Conservation (phyloP, 331 rosid genomes). For the Acacia concinna region DNA sequence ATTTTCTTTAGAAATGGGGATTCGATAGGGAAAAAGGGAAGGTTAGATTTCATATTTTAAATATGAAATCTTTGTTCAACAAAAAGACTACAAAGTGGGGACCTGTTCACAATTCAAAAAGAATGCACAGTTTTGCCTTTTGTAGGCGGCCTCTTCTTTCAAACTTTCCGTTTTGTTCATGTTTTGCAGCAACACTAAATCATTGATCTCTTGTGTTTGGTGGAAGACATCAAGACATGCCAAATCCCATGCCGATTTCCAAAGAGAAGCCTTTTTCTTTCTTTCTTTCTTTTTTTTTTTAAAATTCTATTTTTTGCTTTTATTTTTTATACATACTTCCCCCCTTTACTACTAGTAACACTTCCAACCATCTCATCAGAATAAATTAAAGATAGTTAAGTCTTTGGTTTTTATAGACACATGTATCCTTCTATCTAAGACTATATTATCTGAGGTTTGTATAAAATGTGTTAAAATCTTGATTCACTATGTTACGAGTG, state of each 20-base stretch:
- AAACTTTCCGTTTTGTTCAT: slow-evolving; percentile 20
- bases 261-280: neutral
- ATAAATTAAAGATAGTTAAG: neutral
- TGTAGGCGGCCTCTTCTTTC: slow-evolving; percentile 35
- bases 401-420: too few species aligned
- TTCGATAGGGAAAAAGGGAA: slow-evolving; percentile 5
- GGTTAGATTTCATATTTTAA: slow-evolving; percentile 14
- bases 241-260: slow-evolving; percentile 13
- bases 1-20: slow-evolving; percentile 12
- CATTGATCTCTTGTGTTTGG: slow-evolving; percentile 26
- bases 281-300: too few species aligned
- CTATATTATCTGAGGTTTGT: neutral
- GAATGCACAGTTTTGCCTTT: slow-evolving; percentile 31
- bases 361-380: neutral
- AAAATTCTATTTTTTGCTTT: too few species aligned
- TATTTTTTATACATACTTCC: neutral
- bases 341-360: neutral
- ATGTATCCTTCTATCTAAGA: neutral
- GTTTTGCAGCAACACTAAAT: slow-evolving; percentile 7
- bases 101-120: neutral
- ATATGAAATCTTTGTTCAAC: slow-evolving; percentile 22
- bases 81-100: slow-evolving; percentile 23
- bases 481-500: too few species aligned
- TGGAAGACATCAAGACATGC: slow-evolving; percentile 23
- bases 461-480: neutral